Percentiles rank a stretch among this genome's conserved stretches.
Conservation (phyloP, 495 filamentous ascomycete genomes). For the Penicillium bialowiezense region DNA sequence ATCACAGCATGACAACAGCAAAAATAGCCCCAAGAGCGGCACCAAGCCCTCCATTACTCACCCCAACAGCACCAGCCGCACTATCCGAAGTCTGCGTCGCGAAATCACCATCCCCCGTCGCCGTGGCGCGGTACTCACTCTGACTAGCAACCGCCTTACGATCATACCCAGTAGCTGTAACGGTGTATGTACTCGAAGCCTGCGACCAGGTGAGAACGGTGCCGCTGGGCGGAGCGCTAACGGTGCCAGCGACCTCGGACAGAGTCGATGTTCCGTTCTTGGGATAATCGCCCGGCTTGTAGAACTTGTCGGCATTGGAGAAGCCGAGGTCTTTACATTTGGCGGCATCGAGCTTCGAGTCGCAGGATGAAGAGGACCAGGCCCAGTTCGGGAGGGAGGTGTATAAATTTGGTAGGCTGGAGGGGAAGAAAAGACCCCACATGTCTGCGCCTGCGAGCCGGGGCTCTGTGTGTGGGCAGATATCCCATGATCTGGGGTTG, state of each 20-base stretch:
- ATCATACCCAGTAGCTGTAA: conserved; percentile 25
- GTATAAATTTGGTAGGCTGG: conserved; percentile 21
- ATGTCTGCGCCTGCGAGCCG: conserved; percentile 27
- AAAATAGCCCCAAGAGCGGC: conserved; percentile 8
- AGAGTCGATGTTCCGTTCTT: conserved; percentile 21
- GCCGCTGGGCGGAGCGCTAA: conserved; percentile 21
- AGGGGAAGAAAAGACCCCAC: conserved; percentile 26
- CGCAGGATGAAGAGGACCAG: conserved; percentile 23
- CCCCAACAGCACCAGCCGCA: conserved; percentile 5
- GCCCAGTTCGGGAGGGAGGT: conserved; percentile 21
- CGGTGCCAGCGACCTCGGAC: conserved; percentile 20
- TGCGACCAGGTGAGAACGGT: conserved; percentile 29
- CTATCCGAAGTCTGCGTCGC: conserved; percentile 14
- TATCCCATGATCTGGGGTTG: conserved; percentile 19
- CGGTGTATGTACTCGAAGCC: conserved; percentile 20
- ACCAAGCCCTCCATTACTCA: background rate
- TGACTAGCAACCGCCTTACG: conserved; percentile 20
- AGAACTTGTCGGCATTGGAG: conserved; percentile 23
- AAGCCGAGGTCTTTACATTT: conserved; percentile 21
- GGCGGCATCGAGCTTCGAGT: conserved; percentile 9
- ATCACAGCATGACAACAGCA: conserved; percentile 8
- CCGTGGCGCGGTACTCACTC: conserved; percentile 20
- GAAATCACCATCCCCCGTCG: conserved; percentile 13
- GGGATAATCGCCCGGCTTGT: conserved; percentile 21
- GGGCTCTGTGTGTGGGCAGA: conserved; percentile 26